phyloP scores from a whole-genome alignment of 2,329 filamentous ascomycete species.

The Escovopsis sp. region DNA sequence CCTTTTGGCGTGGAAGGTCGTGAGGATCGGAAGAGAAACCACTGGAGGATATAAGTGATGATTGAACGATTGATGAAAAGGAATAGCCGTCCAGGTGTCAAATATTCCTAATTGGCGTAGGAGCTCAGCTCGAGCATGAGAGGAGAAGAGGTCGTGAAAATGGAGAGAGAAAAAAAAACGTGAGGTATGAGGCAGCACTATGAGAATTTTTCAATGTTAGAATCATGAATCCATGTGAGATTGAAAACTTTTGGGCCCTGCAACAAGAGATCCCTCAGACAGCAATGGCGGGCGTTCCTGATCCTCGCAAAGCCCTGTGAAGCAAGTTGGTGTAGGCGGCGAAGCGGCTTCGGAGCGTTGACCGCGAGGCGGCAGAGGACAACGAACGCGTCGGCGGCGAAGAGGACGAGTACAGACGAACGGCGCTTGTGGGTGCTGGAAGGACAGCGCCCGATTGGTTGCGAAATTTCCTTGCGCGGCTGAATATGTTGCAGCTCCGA shows the following conservation, averaged over 20 bases:
- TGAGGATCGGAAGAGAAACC: constrained; percentile 1
- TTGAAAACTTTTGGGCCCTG: no score
- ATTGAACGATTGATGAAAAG: constrained; percentile 3
- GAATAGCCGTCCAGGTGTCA: constrained; percentile 3
- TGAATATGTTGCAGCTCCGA: neutral
- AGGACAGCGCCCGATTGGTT: no score
- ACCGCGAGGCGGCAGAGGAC: no score
- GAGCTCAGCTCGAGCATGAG: neutral
- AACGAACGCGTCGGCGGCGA: no score
- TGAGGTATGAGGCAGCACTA: constrained; percentile 1
- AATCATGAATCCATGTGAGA: neutral
- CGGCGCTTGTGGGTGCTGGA: no score
- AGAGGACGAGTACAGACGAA: no score
- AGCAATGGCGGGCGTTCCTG: no score
- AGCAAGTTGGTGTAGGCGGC: no score
- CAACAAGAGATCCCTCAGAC: no score
- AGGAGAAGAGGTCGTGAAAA: constrained; percentile 1
- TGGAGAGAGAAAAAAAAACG: neutral
- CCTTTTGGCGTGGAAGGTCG: constrained; percentile 5
- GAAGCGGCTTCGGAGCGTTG: no score
- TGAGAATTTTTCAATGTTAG: neutral
- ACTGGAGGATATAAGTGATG: constrained; percentile 4
- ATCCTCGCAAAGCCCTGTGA: no score
- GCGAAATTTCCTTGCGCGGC: no score
- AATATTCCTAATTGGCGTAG: constrained; percentile 1